Evolutionary conservation across 495 filamentous ascomycete species (phyloP).

Genomic region (Stereocaulon alpinum): DNA sequence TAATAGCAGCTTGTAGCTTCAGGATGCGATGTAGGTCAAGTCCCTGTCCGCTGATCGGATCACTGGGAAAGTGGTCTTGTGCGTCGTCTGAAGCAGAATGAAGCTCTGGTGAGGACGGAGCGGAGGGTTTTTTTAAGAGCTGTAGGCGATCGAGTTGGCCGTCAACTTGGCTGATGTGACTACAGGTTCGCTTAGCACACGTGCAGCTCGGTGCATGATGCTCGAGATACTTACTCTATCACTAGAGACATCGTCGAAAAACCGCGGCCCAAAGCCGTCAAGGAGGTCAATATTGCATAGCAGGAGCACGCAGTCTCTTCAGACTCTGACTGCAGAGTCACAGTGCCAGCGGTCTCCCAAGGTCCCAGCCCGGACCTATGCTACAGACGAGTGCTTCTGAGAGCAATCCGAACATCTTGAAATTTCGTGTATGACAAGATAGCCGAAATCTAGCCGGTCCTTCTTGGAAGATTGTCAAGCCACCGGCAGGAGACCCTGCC

Average conservation of each 20-base stretch:
- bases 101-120: conserved; percentile 20
- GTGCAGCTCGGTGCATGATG: not conserved
- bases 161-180: conserved; percentile 72
- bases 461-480: no score
- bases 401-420: no score
- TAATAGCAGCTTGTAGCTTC: conserved; percentile 52
- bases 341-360: not conserved
- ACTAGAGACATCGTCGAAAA: conserved; percentile 50
- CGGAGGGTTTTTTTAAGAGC: conserved; percentile 26
- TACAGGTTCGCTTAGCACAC: conserved; percentile 27
- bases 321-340: not conserved
- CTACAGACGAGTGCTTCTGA: no score
- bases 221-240: conserved; percentile 45
- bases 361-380: no score
- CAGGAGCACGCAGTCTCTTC: not conserved
- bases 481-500: no score
- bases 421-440: no score
- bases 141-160: conserved; percentile 68
- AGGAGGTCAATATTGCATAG: not conserved
- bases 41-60: not conserved
- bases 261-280: not conserved
- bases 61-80: conserved; percentile 3
- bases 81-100: conserved; percentile 16
- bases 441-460: no score
- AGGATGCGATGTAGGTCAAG: conserved; percentile 17